These are phyloP conservation scores for Calonectria honghensis DNA, from an alignment of 2,329 filamentous ascomycete genomes.

Conservation along the genomic window DNA sequence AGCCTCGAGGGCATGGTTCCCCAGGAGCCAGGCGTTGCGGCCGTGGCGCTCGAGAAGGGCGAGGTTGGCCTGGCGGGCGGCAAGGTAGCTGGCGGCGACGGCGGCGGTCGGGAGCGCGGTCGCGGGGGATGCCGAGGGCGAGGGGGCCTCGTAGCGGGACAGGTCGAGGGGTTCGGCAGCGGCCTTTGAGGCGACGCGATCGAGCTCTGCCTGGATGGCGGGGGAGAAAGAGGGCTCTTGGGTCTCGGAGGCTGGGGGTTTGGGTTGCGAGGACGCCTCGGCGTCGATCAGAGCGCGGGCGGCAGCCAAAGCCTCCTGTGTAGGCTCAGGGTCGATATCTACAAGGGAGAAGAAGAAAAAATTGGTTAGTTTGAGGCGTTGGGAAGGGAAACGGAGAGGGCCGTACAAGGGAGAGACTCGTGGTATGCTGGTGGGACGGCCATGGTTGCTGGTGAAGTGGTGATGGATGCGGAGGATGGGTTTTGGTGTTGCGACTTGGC, in stretches of 20 bases:
- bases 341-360: conserved; percentile 38
- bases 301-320: conserved; percentile 75
- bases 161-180: conserved; percentile 78
- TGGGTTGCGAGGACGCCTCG: conserved; percentile 72
- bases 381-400: conserved; percentile 24
- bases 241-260: conserved; percentile 72
- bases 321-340: conserved; percentile 89
- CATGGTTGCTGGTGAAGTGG: conserved; percentile 50
- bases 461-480: conserved; percentile 15
- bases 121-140: conserved; percentile 69
- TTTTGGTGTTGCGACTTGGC: conserved; percentile 16
- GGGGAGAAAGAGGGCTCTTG: conserved; percentile 76
- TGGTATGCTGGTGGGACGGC: conserved; percentile 69
- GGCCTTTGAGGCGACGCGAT: conserved; percentile 72
- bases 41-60: conserved; percentile 86
- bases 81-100: conserved; percentile 71
- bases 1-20: conserved; percentile 87
- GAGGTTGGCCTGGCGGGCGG: conserved; percentile 73
- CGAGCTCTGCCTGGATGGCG: conserved; percentile 80
- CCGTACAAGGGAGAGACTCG: conserved; percentile 87
- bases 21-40: conserved; percentile 93
- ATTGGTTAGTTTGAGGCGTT: conserved; percentile 42
- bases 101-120: conserved; percentile 76
- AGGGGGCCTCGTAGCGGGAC: conserved; percentile 84
- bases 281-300: conserved; percentile 82